These are phyloP conservation scores for Corrigiola litoralis DNA, from an alignment of 179 eudicot genomes.

Conservation along the genomic window DNA sequence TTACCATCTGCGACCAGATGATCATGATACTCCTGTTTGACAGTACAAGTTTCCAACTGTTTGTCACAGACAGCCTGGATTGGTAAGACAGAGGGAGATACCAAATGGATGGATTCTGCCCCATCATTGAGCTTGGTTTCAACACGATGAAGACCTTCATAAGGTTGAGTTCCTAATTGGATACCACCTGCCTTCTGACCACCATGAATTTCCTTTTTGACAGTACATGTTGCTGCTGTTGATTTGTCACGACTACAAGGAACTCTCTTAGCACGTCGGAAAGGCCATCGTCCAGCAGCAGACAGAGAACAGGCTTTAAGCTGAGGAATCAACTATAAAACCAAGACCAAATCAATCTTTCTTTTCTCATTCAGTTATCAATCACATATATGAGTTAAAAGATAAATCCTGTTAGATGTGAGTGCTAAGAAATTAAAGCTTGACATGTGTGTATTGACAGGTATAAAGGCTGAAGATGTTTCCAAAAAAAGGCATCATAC, in stretches of 20 bases:
- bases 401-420: no score
- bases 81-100: neutral
- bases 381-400: no score
- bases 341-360: neutral
- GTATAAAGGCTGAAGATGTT: no score
- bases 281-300: conserved; percentile 3
- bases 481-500: no score
- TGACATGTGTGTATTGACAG: no score
- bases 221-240: conserved; percentile 7
- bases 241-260: conserved; percentile 1
- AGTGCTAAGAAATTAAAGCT: no score
- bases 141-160: neutral
- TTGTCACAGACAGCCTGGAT: no score
- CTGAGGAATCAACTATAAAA: neutral
- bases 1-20: no score
- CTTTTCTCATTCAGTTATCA: no score
- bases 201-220: neutral
- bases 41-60: no score
- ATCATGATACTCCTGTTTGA: no score
- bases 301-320: neutral
- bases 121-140: neutral
- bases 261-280: neutral
- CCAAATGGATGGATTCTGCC: conserved; percentile 3
- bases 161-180: neutral
- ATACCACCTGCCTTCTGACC: neutral